Percentiles rank a stretch among this genome's conserved stretches.
Evolutionary conservation across 2,329 filamentous ascomycete genomes (phyloP).

Genomic region (Lizonia empirigonia): DNA sequence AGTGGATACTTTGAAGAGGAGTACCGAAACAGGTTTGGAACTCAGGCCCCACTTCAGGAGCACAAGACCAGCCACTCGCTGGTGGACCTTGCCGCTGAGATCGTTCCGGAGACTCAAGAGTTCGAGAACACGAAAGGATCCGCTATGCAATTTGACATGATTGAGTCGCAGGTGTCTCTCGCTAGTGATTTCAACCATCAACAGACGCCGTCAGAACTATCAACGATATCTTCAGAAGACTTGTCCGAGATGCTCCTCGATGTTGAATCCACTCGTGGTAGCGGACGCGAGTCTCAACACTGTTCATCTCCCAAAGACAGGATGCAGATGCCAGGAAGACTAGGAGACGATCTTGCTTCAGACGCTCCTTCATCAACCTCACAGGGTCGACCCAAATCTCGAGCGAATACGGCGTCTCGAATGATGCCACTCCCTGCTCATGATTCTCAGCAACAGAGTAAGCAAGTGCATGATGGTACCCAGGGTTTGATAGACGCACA

Average conservation of each 20-base stretch:
- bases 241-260: slow-evolving; percentile 14
- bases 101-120: slow-evolving; percentile 23
- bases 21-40: slow-evolving; percentile 10
- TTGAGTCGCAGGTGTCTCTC: neutral
- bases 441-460: neutral
- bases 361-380: slow-evolving; percentile 15
- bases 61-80: slow-evolving; percentile 4
- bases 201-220: slow-evolving; percentile 13
- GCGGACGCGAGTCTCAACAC: neutral
- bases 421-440: slow-evolving; percentile 28
- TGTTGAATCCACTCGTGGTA: neutral
- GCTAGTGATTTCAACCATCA: neutral
- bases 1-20: slow-evolving; percentile 6
- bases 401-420: slow-evolving; percentile 41
- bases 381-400: slow-evolving; percentile 32
- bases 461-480: neutral
- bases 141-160: neutral
- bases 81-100: slow-evolving; percentile 7
- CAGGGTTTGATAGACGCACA: neutral
- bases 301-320: neutral
- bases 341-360: neutral
- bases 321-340: neutral
- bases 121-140: neutral
- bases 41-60: slow-evolving; percentile 1
- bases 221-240: slow-evolving; percentile 19